A percentile compares a stretch with the other conserved stretches of the same genome.
Evolutionary conservation across 805 yeast genomes (phyloP).

Genomic region (Metschnikowia borealis): DNA sequence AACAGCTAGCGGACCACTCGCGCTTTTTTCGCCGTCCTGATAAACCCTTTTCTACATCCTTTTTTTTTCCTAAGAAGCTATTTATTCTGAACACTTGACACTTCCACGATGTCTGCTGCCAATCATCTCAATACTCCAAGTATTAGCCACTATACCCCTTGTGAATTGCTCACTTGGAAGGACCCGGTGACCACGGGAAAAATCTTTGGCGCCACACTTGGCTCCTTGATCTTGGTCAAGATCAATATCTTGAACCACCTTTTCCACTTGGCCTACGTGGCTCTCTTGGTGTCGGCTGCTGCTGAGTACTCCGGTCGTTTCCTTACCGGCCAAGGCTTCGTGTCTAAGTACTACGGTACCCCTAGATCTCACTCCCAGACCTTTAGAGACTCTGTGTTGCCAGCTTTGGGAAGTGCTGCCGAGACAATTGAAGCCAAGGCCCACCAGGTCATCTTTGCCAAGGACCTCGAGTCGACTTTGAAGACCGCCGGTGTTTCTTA

Average conservation of each 20-base stretch:
- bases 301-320: constrained; percentile 75
- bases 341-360: constrained; percentile 71
- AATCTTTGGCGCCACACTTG: constrained; percentile 61
- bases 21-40: constrained; percentile 5
- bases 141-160: constrained; percentile 5
- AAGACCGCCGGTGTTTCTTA: constrained; percentile 67
- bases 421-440: constrained; percentile 50
- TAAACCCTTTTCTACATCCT: not conserved
- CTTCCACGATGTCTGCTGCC: constrained; percentile 1
- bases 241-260: constrained; percentile 60
- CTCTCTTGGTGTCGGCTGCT: constrained; percentile 59
- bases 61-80: not conserved
- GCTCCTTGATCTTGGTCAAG: constrained; percentile 54
- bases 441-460: constrained; percentile 61
- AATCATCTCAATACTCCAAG: not conserved
- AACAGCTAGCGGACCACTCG: constrained; percentile 2
- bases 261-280: constrained; percentile 57
- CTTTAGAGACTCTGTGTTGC: constrained; percentile 37
- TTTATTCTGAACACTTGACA: constrained; percentile 2
- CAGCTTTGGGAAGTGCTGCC: constrained; percentile 41
- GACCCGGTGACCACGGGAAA: constrained; percentile 75
- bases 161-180: constrained; percentile 63
- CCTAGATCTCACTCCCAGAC: constrained; percentile 32
- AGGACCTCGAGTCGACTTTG: constrained; percentile 67
- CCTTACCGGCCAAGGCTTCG: constrained; percentile 74